These are phyloP conservation scores for Cucurbitaria berberidis DNA, from an alignment of 2,329 filamentous ascomycete genomes.

Conservation along the genomic window DNA sequence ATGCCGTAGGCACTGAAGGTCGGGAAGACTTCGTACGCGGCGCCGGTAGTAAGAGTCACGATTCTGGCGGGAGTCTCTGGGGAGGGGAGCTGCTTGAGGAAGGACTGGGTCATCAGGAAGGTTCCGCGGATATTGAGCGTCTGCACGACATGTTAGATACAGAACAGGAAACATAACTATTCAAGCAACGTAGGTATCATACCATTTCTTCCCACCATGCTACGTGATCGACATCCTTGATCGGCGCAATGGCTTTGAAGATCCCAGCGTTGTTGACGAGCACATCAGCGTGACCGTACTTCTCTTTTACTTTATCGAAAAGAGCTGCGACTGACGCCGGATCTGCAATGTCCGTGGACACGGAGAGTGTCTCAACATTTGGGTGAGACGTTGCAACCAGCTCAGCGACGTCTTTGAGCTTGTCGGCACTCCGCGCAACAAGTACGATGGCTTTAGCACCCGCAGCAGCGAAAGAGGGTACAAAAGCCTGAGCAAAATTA, in stretches of 20 bases:
- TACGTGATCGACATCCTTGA: conserved; percentile 25
- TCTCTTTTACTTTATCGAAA: conserved; percentile 27
- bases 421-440: conserved; percentile 34
- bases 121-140: conserved; percentile 45
- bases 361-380: conserved; percentile 36
- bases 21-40: conserved; percentile 20
- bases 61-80: conserved; percentile 30
- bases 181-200: neutral
- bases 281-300: conserved; percentile 29
- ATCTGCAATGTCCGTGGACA: conserved; percentile 39
- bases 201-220: conserved; percentile 33
- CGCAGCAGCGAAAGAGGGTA: conserved; percentile 46
- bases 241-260: conserved; percentile 15
- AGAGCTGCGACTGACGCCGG: conserved; percentile 25
- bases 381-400: conserved; percentile 37
- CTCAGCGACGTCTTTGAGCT: conserved; percentile 35
- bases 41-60: conserved; percentile 23
- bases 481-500: conserved; percentile 29
- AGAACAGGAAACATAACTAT: too few species aligned
- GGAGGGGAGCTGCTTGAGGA: conserved; percentile 32
- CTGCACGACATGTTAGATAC: conserved; percentile 23
- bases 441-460: conserved; percentile 46
- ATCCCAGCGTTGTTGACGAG: conserved; percentile 30
- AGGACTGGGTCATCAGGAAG: conserved; percentile 41
- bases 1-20: conserved; percentile 21